Conservation (phyloP, 2,329 filamentous ascomycete species). For the Trichoderma pleuroti region DNA sequence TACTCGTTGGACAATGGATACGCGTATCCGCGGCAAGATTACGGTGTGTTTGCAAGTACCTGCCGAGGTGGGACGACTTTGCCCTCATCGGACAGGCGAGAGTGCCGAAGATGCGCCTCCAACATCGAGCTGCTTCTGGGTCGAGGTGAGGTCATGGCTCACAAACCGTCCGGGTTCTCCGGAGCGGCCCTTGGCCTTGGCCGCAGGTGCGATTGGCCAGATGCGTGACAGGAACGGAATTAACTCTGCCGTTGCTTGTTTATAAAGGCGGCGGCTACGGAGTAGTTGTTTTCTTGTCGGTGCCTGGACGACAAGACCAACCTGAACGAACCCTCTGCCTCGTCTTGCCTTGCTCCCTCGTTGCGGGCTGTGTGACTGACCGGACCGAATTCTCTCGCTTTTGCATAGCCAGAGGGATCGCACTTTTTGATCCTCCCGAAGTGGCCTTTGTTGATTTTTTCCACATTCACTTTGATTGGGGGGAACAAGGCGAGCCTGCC, state of each 20-base stretch:
- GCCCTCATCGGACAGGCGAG: neutral
- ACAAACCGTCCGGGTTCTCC: constrained; percentile 4
- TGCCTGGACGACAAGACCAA: neutral
- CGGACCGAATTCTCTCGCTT: neutral
- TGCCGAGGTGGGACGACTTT: neutral
- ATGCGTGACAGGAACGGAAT: neutral
- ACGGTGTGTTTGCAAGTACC: neutral
- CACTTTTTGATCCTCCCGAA: neutral
- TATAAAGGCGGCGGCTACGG: neutral
- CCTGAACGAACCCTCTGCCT: neutral
- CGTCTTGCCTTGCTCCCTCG: neutral
- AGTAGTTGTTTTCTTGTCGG: neutral
- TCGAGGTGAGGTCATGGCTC: neutral
- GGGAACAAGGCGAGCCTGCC: neutral
- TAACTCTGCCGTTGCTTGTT: neutral
- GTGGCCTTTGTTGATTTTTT: neutral
- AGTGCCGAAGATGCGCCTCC: neutral
- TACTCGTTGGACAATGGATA: neutral
- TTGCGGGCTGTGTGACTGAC: neutral
- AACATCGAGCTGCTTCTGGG: neutral
- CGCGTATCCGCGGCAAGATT: neutral
- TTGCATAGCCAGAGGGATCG: neutral
- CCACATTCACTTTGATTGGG: neutral
- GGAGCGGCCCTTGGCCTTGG: neutral
- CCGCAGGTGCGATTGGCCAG: constrained; percentile 6